Conservation (phyloP, 1,284 basidiomycete species). For the Marasmius fiardii region DNA sequence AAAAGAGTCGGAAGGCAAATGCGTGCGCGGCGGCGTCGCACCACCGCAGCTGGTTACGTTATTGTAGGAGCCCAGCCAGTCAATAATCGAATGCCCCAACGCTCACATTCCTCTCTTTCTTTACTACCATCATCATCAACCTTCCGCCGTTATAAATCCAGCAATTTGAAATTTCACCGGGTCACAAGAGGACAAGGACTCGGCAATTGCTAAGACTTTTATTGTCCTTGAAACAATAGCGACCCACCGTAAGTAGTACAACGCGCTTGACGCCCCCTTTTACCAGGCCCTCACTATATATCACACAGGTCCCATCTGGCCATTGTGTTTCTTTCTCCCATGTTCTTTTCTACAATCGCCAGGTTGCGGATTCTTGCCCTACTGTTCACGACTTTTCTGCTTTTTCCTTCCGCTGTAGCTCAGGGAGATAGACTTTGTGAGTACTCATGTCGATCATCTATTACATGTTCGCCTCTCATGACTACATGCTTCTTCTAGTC, state of each 20-base stretch:
- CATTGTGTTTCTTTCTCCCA: constrained; percentile 8
- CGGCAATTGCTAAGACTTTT: not conserved
- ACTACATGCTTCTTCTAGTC: constrained; percentile 36
- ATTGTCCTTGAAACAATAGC: constrained; percentile 9
- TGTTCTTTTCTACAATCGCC: constrained; percentile 65
- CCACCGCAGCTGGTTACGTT: too few relatives aligned
- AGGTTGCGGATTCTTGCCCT: constrained; percentile 53
- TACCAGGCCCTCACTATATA: not conserved
- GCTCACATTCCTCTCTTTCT: not conserved
- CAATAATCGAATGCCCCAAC: not conserved
- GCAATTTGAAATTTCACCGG: too few relatives aligned
- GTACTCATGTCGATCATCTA: constrained; percentile 25
- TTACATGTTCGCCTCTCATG: constrained; percentile 5
- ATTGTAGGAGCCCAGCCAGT: too few relatives aligned
- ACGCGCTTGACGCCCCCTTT: constrained; percentile 7
- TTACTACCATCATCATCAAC: not conserved
- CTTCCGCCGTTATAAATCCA: too few relatives aligned
- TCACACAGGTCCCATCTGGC: not conserved
- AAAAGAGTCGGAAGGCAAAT: too few relatives aligned
- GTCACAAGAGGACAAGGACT: too few relatives aligned
- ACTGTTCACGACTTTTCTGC: constrained; percentile 38
- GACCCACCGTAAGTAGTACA: constrained; percentile 16
- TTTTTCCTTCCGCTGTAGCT: constrained; percentile 38
- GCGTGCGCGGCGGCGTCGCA: too few relatives aligned
- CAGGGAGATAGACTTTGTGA: constrained; percentile 55